These are phyloP conservation scores for Nematodospora valgi DNA, from an alignment of 805 yeast genomes.

Conservation along the genomic window DNA sequence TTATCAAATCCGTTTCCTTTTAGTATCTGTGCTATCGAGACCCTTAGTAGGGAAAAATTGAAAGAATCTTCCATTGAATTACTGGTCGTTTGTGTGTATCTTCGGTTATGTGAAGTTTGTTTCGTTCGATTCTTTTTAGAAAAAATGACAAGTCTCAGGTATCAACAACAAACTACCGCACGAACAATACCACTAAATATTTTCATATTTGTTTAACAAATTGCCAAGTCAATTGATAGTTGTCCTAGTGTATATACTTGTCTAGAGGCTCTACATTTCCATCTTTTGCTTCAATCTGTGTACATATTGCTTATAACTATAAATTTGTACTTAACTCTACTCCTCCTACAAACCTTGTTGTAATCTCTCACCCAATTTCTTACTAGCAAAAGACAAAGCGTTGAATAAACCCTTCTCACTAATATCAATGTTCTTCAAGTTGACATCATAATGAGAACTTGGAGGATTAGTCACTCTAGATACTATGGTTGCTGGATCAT, in stretches of 20 bases:
- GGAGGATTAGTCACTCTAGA: slow-evolving; percentile 91
- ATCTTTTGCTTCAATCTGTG: too few relatives aligned
- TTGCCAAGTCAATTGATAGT: too few relatives aligned
- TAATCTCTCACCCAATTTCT: slow-evolving; percentile 50
- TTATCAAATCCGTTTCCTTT: slow-evolving; percentile 83
- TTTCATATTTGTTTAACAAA: too few relatives aligned
- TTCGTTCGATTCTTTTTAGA: too few relatives aligned
- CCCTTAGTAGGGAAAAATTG: slow-evolving; percentile 34
- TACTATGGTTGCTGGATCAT: slow-evolving; percentile 82
- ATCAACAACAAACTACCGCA: too few relatives aligned
- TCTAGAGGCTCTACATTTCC: too few relatives aligned
- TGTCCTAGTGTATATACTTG: too few relatives aligned
- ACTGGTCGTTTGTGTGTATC: background rate
- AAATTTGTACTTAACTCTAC: too few relatives aligned
- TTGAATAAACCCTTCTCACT: slow-evolving; percentile 74
- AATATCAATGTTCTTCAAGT: slow-evolving; percentile 57
- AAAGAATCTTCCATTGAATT: slow-evolving; percentile 38
- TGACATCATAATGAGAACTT: slow-evolving; percentile 28
- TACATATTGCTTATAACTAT: too few relatives aligned
- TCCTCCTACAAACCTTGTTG: slow-evolving; percentile 40
- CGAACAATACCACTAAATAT: too few relatives aligned
- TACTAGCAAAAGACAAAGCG: slow-evolving; percentile 86
- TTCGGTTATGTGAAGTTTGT: too few relatives aligned
- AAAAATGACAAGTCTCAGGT: too few relatives aligned
- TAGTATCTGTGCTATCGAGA: slow-evolving; percentile 53